Evolutionary conservation across 2,329 filamentous ascomycete species (phyloP), one percentile per base, ranked within the genome.

Genomic region (Trichoderma hamatum): DNA sequence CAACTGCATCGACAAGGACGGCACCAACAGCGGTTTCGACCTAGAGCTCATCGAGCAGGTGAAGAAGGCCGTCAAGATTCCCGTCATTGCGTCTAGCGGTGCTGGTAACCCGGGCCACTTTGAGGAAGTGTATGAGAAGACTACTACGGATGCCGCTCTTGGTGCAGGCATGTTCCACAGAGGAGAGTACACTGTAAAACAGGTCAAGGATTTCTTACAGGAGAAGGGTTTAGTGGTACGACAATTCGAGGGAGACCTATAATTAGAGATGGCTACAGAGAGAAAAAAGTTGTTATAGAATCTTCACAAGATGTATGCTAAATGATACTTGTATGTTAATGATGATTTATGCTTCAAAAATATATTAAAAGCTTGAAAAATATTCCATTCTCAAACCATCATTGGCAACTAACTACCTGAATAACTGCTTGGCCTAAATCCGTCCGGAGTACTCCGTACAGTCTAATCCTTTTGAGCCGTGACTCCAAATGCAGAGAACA

Each of bases 161-260:
- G 96, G 96, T 3, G 96, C 96, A 10, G 96, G 96, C 65, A 99
- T 99, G 91, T 99, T 99, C 81, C 96, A 99, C 82, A 85, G 96
- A 60, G 93, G 91, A 46, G 95, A 99, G 82, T 99, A 95, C 80
- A 97, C 94, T 0, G 95, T 99, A 19, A 90, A 89, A 79, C 90
- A 98, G 76, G 96, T 99, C 59, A 99, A 99, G 82, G 91, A 96
- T 70, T 87, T 92, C 76, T 80, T 99, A 70, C 84, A 84, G 28
- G 84, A 86, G 43, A 88, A 89, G 76, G 92, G 92, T 0, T 84
- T 97, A 69, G 79, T 93, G 69, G 91, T 97, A n/a, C 86, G 96
- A 71, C 87, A 89, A 69, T 93, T 91, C 75, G 95, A 97, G 74
- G 84, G 85, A 1, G 83, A 82, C 9, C 70, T 74, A 81, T 61